Percentiles rank a stretch among this genome's conserved stretches.
Conservation (phyloP, 2,329 filamentous ascomycete genomes). For the Colletotrichum ledebouriae region DNA sequence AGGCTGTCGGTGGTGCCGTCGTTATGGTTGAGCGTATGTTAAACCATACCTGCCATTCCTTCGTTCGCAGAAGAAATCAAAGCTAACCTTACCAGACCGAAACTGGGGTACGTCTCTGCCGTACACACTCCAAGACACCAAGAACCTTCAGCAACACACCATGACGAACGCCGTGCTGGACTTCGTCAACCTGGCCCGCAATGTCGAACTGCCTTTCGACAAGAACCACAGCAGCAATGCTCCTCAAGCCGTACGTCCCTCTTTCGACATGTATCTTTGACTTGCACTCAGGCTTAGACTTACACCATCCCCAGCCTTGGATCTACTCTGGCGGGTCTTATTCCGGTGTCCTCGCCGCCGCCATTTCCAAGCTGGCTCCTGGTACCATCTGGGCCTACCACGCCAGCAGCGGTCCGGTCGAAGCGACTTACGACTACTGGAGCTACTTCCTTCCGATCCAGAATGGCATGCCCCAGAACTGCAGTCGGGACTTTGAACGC, state of each 20-base stretch:
- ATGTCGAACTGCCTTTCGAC: constrained; percentile 67
- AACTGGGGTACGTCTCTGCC: constrained; percentile 71
- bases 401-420: constrained; percentile 67
- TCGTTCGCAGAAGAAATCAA: neutral
- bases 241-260: constrained; percentile 55
- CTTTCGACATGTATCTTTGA: fast-evolving
- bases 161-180: constrained; percentile 67
- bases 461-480: constrained; percentile 70
- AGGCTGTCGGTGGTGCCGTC: constrained; percentile 66
- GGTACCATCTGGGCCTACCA: constrained; percentile 73
- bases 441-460: constrained; percentile 70
- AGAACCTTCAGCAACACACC: constrained; percentile 67
- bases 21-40: constrained; percentile 66
- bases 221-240: constrained; percentile 61
- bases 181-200: constrained; percentile 66
- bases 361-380: constrained; percentile 65
- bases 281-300: neutral
- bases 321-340: constrained; percentile 69
- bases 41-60: constrained; percentile 17
- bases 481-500: constrained; percentile 63
- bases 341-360: constrained; percentile 67
- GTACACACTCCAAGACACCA: constrained; percentile 62
- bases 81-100: constrained; percentile 56
- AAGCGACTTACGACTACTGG: constrained; percentile 70
- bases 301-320: constrained; percentile 59